A percentile compares a stretch with the other conserved stretches of the same genome.
Evolutionary conservation across 257 asterid species (phyloP).

Genomic region (Solanum chilense): DNA sequence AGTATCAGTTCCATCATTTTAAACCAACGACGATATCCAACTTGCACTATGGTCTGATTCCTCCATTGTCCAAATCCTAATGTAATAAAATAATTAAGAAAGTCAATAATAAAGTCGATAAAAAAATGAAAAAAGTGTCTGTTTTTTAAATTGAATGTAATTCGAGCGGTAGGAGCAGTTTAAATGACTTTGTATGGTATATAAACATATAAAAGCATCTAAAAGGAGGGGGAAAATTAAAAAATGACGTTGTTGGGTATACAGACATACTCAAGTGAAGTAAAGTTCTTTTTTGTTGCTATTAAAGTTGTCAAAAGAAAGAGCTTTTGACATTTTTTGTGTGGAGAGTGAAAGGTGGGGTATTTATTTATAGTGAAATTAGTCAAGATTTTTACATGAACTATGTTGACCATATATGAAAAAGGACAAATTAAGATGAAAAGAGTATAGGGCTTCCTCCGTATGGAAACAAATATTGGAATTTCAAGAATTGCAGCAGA

Average conservation of each 20-base stretch:
- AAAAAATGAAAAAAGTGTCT: background rate
- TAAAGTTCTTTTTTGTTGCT: background rate
- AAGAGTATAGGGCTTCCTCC: too few relatives aligned
- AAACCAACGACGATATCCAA: background rate
- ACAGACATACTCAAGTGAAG: background rate
- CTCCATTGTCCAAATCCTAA: background rate
- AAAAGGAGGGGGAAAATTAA: background rate
- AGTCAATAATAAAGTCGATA: background rate
- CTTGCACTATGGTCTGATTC: background rate
- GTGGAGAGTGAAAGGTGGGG: background rate
- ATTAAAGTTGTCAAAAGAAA: conserved; percentile 5
- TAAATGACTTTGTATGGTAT: background rate
- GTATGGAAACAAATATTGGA: too few relatives aligned
- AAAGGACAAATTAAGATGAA: too few relatives aligned
- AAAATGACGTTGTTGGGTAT: background rate
- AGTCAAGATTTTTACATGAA: too few relatives aligned
- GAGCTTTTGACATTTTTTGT: background rate
- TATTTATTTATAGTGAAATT: too few relatives aligned
- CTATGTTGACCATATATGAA: too few relatives aligned
- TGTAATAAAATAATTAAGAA: background rate
- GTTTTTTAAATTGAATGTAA: background rate
- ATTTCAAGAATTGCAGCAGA: too few relatives aligned
- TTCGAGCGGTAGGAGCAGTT: background rate
- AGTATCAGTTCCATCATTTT: background rate
- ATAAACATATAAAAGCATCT: background rate